Base-by-base conservation (phyloP, 169 alveolate species). In the Plasmodium vinckei region DNA sequence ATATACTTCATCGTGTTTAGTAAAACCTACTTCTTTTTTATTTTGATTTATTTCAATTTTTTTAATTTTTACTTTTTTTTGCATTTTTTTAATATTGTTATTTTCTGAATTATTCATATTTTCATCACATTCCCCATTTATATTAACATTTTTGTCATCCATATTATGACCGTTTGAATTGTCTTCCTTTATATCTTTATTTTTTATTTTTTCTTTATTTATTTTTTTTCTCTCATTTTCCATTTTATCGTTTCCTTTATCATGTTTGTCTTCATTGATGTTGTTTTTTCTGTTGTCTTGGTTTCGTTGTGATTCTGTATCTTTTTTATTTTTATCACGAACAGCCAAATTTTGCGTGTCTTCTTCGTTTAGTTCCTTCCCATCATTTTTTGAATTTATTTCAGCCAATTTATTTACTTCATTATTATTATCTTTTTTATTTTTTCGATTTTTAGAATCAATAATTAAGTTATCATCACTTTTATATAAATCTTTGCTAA, bases 321-420 rank as follows among this genome's bases (percentile, higher is more conserved):
- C 39, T 53, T 64, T 77, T 15, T 63, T 27, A 13, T 9, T 68
- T 46, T 57, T 51, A 47, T 67, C 15, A 49, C 19, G 49, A 44
- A 23, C 21, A 42, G 12, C 42, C 23, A 5, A 15, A 21, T 54
- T 68, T 49, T 47, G 42, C 19, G 5, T 51, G 25, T 77, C 63
- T 33, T 57, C 59, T 53, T 39, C 46, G 9, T 21, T 44, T 21
- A 13, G 21, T 13, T 51, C 54, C 21, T 77, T 63, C 33, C 64
- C 77, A n/a, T 77, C 88, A 15, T 63, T 44, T 46, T 68, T 77
- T 44, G 63, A 63, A 77, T 77, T 77, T 51, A 63, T 77, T 25
- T 77, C 53, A 0, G 49, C 21, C 44, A 75, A 27, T 53, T 75
- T 75, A 39, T 75, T 75, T 15, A 75, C 27, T 23, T 75, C 88